Base-by-base conservation (phyloP, 768 basidiomycete species). In the Glaciozyma martinii region DNA sequence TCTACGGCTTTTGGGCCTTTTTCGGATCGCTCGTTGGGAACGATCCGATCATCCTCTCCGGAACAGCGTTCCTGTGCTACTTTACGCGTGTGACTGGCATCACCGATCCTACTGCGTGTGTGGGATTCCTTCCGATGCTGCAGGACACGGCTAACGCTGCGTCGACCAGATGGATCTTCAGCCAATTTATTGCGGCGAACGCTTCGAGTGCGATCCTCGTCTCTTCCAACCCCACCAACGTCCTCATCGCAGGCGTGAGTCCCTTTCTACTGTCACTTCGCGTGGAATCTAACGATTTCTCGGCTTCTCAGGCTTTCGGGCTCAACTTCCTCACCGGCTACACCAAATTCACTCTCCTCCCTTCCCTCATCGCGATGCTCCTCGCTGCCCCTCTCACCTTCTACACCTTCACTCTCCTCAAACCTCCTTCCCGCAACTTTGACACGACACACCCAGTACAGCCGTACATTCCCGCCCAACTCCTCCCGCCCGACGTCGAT, bases 181-280 rank as follows among this genome's bases (percentile, higher is more conserved):
- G 77, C 37, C 79, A 80, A 63, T 81, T 81, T 67, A 63, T 72
- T 23, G 73, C 72, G 21, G 76, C 75, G 13, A 77, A 77, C 60
- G 73, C 75, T 84, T 82, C 81, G 10, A 81, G 80, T 23, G 80
- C 80, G 23, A 78, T 83, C 1, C 78, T 84, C 10, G 89, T 95
- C 56, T 86, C 90, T 3, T 88, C 87, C 0, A 98, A 97, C 74
- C 90, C 89, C 3, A 98, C 94, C 1, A 98, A 97, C 72, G 85
- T 95, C 27, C 87, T 98, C 55, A 84, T 95, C 29, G 88, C 89
- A 57, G 90, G 89, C 60, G 71, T 72, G 30, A 49, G 66, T 46
- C 12, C 27, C 13, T 1, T 19, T 8, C 8, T 19, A 23, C 6
- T 18, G 49, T 43, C 23, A 2, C 16, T 15, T 59, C 23, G 18